Evolutionary conservation across 305 asterid genomes (phyloP).

Genomic region (Fraxinus nigra): DNA sequence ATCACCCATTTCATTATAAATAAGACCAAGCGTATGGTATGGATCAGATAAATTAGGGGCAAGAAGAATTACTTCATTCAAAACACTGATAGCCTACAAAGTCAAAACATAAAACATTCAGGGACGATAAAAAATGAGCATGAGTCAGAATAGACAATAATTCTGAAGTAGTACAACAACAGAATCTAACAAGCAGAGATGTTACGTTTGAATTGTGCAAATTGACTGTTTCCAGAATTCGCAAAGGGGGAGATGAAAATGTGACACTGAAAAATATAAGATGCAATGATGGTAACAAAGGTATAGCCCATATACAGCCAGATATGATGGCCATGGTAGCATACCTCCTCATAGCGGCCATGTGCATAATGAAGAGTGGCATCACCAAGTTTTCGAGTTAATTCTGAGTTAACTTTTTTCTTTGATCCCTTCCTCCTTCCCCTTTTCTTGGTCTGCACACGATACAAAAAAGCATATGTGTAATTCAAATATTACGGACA

Average conservation of each 20-base stretch:
- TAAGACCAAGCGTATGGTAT: slow-evolving; percentile 67
- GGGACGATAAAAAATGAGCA: slow-evolving; percentile 20
- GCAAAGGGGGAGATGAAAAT: neutral
- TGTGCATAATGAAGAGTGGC: slow-evolving; percentile 72
- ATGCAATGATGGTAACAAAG: slow-evolving; percentile 1
- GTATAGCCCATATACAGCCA: neutral
- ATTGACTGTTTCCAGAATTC: neutral
- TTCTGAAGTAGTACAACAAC: neutral
- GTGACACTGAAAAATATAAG: neutral
- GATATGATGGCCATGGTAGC: neutral
- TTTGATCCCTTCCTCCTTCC: slow-evolving; percentile 75
- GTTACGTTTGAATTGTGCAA: neutral
- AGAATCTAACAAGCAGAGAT: neutral
- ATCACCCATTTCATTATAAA: slow-evolving; percentile 52
- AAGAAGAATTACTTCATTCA: slow-evolving; percentile 68
- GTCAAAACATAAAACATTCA: slow-evolving; percentile 24
- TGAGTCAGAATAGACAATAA: slow-evolving; percentile 1
- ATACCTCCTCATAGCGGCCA: slow-evolving; percentile 70
- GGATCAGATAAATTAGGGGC: slow-evolving; percentile 72
- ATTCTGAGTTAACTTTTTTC: slow-evolving; percentile 57
- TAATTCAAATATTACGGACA: slow-evolving; percentile 5
- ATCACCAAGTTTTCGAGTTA: slow-evolving; percentile 69
- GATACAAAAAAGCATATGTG: slow-evolving; percentile 11
- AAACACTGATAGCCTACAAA: slow-evolving; percentile 60
- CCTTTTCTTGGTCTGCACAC: slow-evolving; percentile 43